phyloP scores from a whole-genome alignment of 164 flowering plant species.

The Tetrastigma voinierianum region DNA sequence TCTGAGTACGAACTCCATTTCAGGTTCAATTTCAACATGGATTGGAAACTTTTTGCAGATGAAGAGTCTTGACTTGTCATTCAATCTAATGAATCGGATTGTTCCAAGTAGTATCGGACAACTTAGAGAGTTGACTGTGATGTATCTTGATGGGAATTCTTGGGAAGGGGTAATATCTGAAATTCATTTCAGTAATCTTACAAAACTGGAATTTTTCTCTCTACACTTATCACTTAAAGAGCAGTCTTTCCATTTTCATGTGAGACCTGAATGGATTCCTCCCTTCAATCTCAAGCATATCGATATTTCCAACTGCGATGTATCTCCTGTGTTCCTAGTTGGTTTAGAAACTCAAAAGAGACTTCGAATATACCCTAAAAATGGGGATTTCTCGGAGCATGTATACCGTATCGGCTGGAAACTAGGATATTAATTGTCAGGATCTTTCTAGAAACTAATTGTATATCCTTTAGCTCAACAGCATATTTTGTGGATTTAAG shows the following conservation, averaged over 20 bases:
- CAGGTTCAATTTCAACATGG: constrained; percentile 13
- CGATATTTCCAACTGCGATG: constrained; percentile 1
- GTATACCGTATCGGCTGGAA: constrained; percentile 21
- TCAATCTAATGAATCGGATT: constrained; percentile 17
- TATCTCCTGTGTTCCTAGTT: constrained; percentile 22
- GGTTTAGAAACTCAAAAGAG: constrained; percentile 27
- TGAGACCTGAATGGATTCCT: constrained; percentile 21
- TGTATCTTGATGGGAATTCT: constrained; percentile 4
- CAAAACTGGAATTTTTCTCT: not conserved
- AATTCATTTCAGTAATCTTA: constrained; percentile 10
- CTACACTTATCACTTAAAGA: not conserved
- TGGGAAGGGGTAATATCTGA: constrained; percentile 14
- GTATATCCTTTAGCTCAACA: not conserved
- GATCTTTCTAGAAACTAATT: constrained; percentile 21
- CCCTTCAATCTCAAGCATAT: constrained; percentile 20
- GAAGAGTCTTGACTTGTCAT: not conserved
- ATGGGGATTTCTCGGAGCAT: constrained; percentile 18
- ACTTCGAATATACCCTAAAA: constrained; percentile 1
- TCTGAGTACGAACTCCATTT: not conserved
- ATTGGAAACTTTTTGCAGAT: constrained; percentile 15
- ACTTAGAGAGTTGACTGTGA: constrained; percentile 8
- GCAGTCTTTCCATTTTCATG: constrained; percentile 10
- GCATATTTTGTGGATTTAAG: constrained; percentile 12
- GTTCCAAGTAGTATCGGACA: constrained; percentile 20
- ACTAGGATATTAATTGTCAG: not conserved